These are phyloP conservation scores for Pulveroboletus frians DNA, from an alignment of 768 basidiomycete genomes.

Conservation along the genomic window DNA sequence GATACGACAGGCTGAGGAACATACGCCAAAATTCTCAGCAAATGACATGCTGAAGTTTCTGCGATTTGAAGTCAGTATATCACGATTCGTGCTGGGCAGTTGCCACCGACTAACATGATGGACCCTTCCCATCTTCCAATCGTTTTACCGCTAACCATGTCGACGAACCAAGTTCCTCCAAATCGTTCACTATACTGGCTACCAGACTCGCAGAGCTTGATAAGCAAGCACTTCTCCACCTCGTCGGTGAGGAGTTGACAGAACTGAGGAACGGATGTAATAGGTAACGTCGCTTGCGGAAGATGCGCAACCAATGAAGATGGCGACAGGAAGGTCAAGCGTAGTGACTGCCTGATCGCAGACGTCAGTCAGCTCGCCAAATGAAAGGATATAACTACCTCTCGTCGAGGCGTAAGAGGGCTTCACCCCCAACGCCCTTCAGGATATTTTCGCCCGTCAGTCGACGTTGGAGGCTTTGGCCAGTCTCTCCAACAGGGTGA, in stretches of 20 bases:
- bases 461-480: conserved; percentile 47
- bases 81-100: background rate
- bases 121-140: conserved; percentile 80
- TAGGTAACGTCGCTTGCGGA: conserved; percentile 68
- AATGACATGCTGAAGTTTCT: conserved; percentile 65
- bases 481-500: conserved; percentile 62
- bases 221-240: conserved; percentile 63
- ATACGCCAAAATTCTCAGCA: conserved; percentile 44
- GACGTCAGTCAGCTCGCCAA: background rate
- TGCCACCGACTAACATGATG: conserved; percentile 51
- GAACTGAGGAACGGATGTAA: conserved; percentile 74
- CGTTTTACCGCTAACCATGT: conserved; percentile 53
- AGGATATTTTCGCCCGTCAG: conserved; percentile 38
- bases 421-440: conserved; percentile 62
- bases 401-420: conserved; percentile 63
- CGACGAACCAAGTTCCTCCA: conserved; percentile 72
- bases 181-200: conserved; percentile 45
- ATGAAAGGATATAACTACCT: conserved; percentile 36
- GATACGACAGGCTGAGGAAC: conserved; percentile 55
- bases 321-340: conserved; percentile 72
- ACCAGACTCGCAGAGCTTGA: conserved; percentile 65
- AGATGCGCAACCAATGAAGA: conserved; percentile 74
- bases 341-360: conserved; percentile 57
- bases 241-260: conserved; percentile 73
- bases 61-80: conserved; percentile 6